Evolutionary conservation across 306 rosid species (phyloP).

Genomic region (Cercis canadensis): DNA sequence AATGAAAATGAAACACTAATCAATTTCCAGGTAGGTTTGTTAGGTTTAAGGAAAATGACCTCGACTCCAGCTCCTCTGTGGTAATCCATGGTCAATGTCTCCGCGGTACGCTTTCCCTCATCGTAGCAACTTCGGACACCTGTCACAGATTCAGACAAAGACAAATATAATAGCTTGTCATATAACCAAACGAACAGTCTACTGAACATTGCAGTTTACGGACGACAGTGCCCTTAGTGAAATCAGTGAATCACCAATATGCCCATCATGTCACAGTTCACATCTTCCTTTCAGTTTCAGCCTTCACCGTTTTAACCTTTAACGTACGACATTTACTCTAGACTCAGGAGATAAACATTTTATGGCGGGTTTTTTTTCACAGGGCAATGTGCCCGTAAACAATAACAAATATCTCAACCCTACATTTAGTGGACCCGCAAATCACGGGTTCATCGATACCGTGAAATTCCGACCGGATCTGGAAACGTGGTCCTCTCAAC

Average conservation of each 20-base stretch:
- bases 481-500: slow-evolving; percentile 34
- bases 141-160: slow-evolving; percentile 50
- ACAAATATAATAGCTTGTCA: slow-evolving; percentile 24
- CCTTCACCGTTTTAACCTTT: too few species aligned
- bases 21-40: not conserved
- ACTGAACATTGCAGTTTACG: not conserved
- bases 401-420: slow-evolving; percentile 27
- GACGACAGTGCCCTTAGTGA: slow-evolving; percentile 12
- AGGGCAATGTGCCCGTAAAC: not conserved
- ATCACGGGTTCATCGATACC: slow-evolving; percentile 50
- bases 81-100: slow-evolving; percentile 98
- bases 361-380: too few species aligned
- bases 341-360: too few species aligned
- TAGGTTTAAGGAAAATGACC: slow-evolving; percentile 46
- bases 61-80: slow-evolving; percentile 92
- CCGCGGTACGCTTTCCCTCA: slow-evolving; percentile 99
- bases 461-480: slow-evolving; percentile 12
- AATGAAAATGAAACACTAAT: not conserved
- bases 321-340: too few species aligned
- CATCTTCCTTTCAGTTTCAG: too few species aligned
- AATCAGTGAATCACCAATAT: too few species aligned
- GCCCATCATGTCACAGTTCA: too few species aligned
- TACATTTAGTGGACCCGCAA: slow-evolving; percentile 44
- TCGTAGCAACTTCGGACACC: slow-evolving; percentile 99
- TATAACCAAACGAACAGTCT: not conserved